Percentiles rank a stretch among this genome's conserved stretches.
Conservation (phyloP, 345 rosid genomes). For the Raphanus raphanistrum region DNA sequence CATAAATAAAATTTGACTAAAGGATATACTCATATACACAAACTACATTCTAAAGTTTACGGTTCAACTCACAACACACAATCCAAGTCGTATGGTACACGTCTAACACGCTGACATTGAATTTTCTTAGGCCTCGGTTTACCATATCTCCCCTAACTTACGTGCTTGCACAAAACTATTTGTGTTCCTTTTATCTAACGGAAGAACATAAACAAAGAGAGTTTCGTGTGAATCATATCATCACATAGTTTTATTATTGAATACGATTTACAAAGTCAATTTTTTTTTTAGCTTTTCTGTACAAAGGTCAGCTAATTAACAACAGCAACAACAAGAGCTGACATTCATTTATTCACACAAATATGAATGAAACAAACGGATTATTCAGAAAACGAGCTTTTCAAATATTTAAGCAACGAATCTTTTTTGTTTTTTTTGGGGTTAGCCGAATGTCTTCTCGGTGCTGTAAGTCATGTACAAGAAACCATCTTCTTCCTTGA, state of each 20-base stretch:
- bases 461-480: constrained; percentile 80
- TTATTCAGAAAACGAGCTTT: constrained; percentile 12
- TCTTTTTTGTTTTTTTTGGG: not conserved
- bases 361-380: constrained; percentile 32
- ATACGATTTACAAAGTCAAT: constrained; percentile 36
- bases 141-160: constrained; percentile 26
- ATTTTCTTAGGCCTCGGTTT: constrained; percentile 18
- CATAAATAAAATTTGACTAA: not conserved
- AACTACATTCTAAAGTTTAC: not conserved
- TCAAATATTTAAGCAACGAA: not conserved
- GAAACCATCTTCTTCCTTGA: constrained; percentile 77
- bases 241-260: constrained; percentile 24
- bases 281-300: constrained; percentile 26
- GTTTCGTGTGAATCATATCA: constrained; percentile 37
- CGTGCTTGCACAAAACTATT: constrained; percentile 30
- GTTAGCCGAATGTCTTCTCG: constrained; percentile 67
- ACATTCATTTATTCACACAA: constrained; percentile 38
- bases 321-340: constrained; percentile 30
- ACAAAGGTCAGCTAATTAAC: constrained; percentile 34
- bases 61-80: constrained; percentile 28
- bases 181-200: not conserved
- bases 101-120: constrained; percentile 20
- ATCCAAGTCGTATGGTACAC: constrained; percentile 35
- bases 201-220: not conserved
- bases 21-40: constrained; percentile 5